Percentiles rank a stretch among this genome's conserved stretches.
These are phyloP conservation scores for Phyllosticta paracitricarpa DNA, from an alignment of 2,329 filamentous ascomycete species.

Conservation along the genomic window DNA sequence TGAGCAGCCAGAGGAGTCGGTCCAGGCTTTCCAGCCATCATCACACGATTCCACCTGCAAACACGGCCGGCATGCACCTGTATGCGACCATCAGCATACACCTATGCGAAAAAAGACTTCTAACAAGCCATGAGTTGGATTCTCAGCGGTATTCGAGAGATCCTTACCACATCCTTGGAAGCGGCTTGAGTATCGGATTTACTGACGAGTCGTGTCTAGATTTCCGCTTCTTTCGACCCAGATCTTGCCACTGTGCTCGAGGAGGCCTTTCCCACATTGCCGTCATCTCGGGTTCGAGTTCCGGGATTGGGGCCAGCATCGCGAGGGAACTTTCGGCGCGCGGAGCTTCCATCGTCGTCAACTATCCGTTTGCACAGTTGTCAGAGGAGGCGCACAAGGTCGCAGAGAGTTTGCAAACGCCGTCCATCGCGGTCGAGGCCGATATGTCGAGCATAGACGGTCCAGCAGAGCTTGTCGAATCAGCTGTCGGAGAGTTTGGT, in stretches of 20 bases:
- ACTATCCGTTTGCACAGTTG: slow-evolving; percentile 34
- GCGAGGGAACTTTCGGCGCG: slow-evolving; percentile 31
- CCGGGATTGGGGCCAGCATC: slow-evolving; percentile 37
- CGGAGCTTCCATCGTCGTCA: slow-evolving; percentile 38
- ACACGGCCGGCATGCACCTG: slow-evolving; percentile 19
- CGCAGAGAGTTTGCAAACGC: slow-evolving; percentile 19
- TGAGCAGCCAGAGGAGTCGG: slow-evolving; percentile 43
- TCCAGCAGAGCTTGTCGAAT: slow-evolving; percentile 24
- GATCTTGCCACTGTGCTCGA: slow-evolving; percentile 38
- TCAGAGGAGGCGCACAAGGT: slow-evolving; percentile 21
- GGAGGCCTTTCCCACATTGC: slow-evolving; percentile 14
- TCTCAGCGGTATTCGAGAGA: slow-evolving; percentile 24
- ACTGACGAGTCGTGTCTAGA: slow-evolving; percentile 7
- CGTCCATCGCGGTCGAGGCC: slow-evolving; percentile 31
- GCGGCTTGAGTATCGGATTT: background rate
- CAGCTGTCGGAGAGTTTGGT: slow-evolving; percentile 31
- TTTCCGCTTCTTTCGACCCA: slow-evolving; percentile 24
- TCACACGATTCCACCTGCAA: slow-evolving; percentile 42
- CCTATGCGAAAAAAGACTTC: slow-evolving; percentile 39
- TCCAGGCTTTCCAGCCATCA: slow-evolving; percentile 43
- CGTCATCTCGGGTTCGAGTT: slow-evolving; percentile 34
- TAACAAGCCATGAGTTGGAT: slow-evolving; percentile 40
- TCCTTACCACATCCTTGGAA: background rate
- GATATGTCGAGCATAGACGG: slow-evolving; percentile 24
- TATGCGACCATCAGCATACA: slow-evolving; percentile 32